These are phyloP conservation scores for Chalaropsis ovoidea DNA, from an alignment of 2,329 filamentous ascomycete genomes.

Conservation along the genomic window DNA sequence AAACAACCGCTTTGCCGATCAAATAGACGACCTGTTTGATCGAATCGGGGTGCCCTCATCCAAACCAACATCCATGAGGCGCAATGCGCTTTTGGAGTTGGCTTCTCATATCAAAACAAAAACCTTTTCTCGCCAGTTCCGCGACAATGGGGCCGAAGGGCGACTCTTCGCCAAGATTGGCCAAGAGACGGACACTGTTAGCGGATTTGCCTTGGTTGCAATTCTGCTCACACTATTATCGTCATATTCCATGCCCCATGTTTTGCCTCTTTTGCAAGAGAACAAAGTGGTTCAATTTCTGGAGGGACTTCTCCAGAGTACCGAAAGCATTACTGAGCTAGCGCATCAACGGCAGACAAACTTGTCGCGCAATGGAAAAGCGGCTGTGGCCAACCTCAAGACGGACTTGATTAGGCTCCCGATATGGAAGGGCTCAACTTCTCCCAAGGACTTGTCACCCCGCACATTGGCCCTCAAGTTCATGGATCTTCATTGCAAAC, in stretches of 20 bases:
- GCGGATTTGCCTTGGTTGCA: constrained; percentile 54
- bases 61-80: constrained; percentile 43
- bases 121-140: constrained; percentile 57
- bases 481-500: constrained; percentile 24
- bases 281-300: constrained; percentile 49
- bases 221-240: constrained; percentile 54
- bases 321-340: constrained; percentile 50
- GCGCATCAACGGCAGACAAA: constrained; percentile 56
- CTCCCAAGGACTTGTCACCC: constrained; percentile 47
- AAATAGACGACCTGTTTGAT: constrained; percentile 54
- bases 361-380: constrained; percentile 55
- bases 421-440: constrained; percentile 48
- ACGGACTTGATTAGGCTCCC: constrained; percentile 42
- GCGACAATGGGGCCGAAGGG: constrained; percentile 61
- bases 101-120: constrained; percentile 51
- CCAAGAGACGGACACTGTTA: constrained; percentile 49
- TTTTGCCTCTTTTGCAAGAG: constrained; percentile 46
- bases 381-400: constrained; percentile 46
- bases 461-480: constrained; percentile 47
- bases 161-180: constrained; percentile 54
- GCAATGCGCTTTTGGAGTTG: constrained; percentile 51
- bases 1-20: constrained; percentile 55
- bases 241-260: constrained; percentile 49
- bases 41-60: constrained; percentile 45
- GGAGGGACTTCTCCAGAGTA: constrained; percentile 42